Evolutionary conservation across 371 early-diverging fungal genomes (phyloP), one percentile per base, ranked within the genome.

Genomic region (Mucor velutinosus): DNA sequence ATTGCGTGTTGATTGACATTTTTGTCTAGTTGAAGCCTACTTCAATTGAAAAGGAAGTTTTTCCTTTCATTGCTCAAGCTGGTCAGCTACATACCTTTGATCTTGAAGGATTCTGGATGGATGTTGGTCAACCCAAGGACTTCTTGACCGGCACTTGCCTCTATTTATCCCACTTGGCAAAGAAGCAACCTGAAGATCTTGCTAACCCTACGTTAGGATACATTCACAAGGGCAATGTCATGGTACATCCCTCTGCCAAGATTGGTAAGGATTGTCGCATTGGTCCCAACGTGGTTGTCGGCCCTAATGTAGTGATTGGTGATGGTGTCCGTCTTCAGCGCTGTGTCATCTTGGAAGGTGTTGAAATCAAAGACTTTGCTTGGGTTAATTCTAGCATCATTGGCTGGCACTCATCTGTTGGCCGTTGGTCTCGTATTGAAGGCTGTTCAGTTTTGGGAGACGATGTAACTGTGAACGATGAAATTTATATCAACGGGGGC

Each of bases 31-130:
- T 62, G 21, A 88, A 87, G 71, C 97, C 97, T n/a, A 97, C 96
- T 15, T 95, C 96, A 19, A 98, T 98, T 66, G 99, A 99, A 81
- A 98, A 95, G 79, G 99, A 99, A 77, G 87, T 98, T 7, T 99
- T 99, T 85, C 99, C 99, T n/a, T 67, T 57, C 60, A 95, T 99
- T 92, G 98, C 98, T n/a, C 76, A 80, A 25, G 94, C 94, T 62
- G 75, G 78, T n/a, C 88, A 94, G 75, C 87, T 99, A 58, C 94
- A 94, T 77, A 87, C 94, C 33, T 97, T 95, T 81, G 94, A 95
- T 17, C 88, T 99, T 43, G 92, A 96, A 60, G 99, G 99, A 61
- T 99, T 94, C 90, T 99, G 99, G 99, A 97, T 97, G 97, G 99
- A 99, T 78, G 98, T 99, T 57, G 99, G 99, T 39, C 99, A 99